Base-by-base conservation (phyloP, 2,329 filamentous ascomycete species). In the Aspergillus oerlinghausenensis region DNA sequence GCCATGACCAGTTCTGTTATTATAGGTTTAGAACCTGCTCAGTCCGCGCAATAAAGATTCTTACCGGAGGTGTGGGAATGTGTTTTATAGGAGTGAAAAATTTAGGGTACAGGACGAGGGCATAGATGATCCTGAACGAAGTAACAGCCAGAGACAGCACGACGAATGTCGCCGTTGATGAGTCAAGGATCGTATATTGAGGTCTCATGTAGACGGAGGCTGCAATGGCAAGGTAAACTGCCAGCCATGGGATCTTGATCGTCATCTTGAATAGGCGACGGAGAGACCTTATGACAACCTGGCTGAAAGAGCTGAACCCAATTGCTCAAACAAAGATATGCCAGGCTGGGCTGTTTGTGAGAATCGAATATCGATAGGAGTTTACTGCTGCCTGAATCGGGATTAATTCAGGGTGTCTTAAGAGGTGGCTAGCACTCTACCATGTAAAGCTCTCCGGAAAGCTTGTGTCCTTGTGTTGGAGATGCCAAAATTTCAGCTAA, bases 21-120 rank as follows among this genome's bases (percentile, higher is more conserved):
- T 1, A 26, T 65, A 28, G 63, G 51, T 42, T 17, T 43, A 43
- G 23, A 38, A 21, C 9, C 28, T 49, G 58, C 49, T 54, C 50
- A 29, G 50, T 3, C 10, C 50, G 56, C 3, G n/a, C 53, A 42
- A 48, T 8, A 23, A 14, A 28, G 17, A 35, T 1, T 67, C 77
- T 64, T 65, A 82, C 81, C 47, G 75, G 65, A 5, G 83, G 81
- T 11, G 75, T 72, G 3, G 84, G 84, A 32, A 88, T 67, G 63
- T 84, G 73, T 58, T 82, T 79, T 49, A 88, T 63, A 2, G 84
- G 84, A 42, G 80, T 85, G 58, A 88, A 74, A 58, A 78, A 82
- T 35, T 77, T 71, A 3, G 85, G 86, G 63, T 84, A 87, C 47
- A 88, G 63, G 9, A 85, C 51, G 0, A 82, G 65, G 26, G 45